Conservation (phyloP, 2,329 filamentous ascomycete genomes). For the Eurotiales sp. region DNA sequence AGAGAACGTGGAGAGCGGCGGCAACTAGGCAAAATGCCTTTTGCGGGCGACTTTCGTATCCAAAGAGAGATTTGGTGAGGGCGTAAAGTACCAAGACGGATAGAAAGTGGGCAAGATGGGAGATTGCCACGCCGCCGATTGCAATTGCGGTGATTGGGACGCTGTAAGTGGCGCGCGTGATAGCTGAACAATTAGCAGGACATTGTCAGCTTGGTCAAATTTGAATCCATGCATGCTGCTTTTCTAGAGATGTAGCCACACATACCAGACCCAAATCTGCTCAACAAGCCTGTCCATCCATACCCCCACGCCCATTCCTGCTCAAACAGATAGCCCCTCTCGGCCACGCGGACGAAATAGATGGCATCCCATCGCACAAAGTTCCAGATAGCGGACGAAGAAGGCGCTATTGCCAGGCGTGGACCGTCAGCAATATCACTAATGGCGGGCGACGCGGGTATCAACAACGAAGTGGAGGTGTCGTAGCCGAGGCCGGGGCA, state of each 20-base stretch:
- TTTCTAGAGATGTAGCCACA: constrained; percentile 4
- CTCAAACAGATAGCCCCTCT: constrained; percentile 56
- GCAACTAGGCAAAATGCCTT: constrained; percentile 53
- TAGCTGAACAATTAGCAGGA: too few species aligned
- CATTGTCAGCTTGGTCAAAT: not conserved
- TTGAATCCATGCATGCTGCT: constrained; percentile 18
- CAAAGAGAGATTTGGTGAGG: constrained; percentile 58
- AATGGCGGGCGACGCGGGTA: too few species aligned
- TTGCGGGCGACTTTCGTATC: constrained; percentile 26
- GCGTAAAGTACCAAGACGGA: constrained; percentile 70
- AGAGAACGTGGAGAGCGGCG: constrained; percentile 73
- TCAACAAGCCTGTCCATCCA: constrained; percentile 47
- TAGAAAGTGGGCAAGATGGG: constrained; percentile 70
- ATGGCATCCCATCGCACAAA: constrained; percentile 61
- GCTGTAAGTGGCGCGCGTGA: not conserved
- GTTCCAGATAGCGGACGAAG: constrained; percentile 33
- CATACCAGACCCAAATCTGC: constrained; percentile 33
- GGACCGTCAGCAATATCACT: too few species aligned
- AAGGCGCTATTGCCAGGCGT: too few species aligned
- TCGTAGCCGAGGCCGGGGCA: constrained; percentile 61
- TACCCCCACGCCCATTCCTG: constrained; percentile 66
- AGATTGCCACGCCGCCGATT: constrained; percentile 57
- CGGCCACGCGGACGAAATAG: constrained; percentile 55
- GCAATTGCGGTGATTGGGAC: constrained; percentile 10
- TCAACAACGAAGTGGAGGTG: constrained; percentile 55